Conservation (phyloP, 2,329 filamentous ascomycete species). For the Microascus cirrosus region DNA sequence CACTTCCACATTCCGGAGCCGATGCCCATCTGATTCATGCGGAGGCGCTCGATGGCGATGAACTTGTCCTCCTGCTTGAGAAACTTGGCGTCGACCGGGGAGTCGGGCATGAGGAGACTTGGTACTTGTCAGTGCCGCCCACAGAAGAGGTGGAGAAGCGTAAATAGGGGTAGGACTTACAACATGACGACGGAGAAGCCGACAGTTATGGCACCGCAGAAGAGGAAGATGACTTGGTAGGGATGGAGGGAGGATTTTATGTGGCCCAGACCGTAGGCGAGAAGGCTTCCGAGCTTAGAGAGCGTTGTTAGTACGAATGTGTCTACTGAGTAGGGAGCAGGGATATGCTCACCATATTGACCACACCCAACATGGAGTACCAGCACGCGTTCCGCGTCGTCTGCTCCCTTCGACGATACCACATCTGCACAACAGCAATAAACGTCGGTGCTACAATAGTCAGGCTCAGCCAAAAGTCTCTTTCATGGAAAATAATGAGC, state of each 20-base stretch:
- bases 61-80: conserved; percentile 55
- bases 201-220: conserved; percentile 52
- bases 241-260: conserved; percentile 8
- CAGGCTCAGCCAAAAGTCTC: background rate
- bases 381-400: background rate
- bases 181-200: conserved; percentile 45
- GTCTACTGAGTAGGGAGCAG: background rate
- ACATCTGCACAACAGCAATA: conserved; percentile 20
- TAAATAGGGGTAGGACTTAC: conserved; percentile 38
- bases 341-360: conserved; percentile 16
- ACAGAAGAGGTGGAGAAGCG: background rate
- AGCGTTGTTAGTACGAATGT: background rate
- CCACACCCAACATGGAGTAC: conserved; percentile 3
- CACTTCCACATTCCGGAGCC: conserved; percentile 39
- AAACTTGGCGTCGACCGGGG: conserved; percentile 41
- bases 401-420: conserved; percentile 1
- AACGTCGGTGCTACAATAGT: conserved; percentile 35
- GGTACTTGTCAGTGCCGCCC: background rate
- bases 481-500: background rate
- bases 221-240: conserved; percentile 37
- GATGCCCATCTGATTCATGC: conserved; percentile 39
- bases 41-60: conserved; percentile 59
- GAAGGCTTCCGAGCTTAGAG: conserved; percentile 17
- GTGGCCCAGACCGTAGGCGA: conserved; percentile 16
- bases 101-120: conserved; percentile 43